Evolutionary conservation across 2,329 filamentous ascomycete species (phyloP).

Genomic region (Fulvia fulva): DNA sequence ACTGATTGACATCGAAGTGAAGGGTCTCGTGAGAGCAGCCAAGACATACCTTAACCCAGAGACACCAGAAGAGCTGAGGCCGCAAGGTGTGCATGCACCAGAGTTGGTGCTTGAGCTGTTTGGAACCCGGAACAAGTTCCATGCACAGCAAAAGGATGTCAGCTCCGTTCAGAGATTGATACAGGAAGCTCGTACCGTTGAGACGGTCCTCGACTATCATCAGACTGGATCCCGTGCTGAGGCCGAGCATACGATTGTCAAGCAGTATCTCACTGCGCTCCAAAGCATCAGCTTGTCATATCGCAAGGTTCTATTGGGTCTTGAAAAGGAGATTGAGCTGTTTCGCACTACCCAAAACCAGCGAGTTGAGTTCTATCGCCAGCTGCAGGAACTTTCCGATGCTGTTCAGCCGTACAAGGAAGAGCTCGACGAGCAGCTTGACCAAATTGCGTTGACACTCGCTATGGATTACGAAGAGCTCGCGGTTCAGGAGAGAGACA

Average conservation of each 20-base stretch:
- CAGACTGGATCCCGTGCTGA: constrained; percentile 52
- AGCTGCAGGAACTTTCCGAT: constrained; percentile 88
- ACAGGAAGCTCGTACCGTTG: constrained; percentile 63
- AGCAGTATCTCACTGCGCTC: constrained; percentile 58
- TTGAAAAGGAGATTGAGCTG: constrained; percentile 69
- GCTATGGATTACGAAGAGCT: constrained; percentile 48
- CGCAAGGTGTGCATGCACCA: constrained; percentile 66
- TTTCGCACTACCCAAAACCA: constrained; percentile 79
- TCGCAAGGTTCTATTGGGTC: constrained; percentile 46
- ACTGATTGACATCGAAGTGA: constrained; percentile 69
- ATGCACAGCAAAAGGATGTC: constrained; percentile 49
- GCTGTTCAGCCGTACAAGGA: constrained; percentile 73
- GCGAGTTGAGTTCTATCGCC: constrained; percentile 83
- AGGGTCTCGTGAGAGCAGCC: constrained; percentile 34
- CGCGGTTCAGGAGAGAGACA: constrained; percentile 56
- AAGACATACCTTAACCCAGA: constrained; percentile 45
- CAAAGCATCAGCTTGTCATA: constrained; percentile 52
- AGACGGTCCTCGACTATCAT: constrained; percentile 57
- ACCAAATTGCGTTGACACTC: constrained; percentile 45
- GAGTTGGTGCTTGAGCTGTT: constrained; percentile 54
- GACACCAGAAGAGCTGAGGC: constrained; percentile 51
- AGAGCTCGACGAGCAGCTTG: constrained; percentile 53
- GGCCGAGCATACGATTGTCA: constrained; percentile 63
- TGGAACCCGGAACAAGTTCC: constrained; percentile 41
- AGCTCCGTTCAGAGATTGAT: constrained; percentile 69